phyloP scores from a whole-genome alignment of 345 rosid species.

The Luvunga scandens region DNA sequence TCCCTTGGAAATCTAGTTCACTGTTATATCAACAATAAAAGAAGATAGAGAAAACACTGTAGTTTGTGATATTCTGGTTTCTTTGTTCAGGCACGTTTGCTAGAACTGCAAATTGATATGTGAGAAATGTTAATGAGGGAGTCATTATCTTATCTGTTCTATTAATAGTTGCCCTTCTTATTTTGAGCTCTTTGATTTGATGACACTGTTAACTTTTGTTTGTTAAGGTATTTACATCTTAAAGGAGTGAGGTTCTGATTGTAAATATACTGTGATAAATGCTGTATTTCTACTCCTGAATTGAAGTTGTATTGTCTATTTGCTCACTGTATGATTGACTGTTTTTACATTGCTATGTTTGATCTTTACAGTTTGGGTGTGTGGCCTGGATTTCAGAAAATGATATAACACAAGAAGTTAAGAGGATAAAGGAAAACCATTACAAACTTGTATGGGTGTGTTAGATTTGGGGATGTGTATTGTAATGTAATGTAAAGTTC shows the following conservation, averaged over 20 bases:
- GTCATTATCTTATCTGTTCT: neutral
- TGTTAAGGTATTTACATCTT: neutral
- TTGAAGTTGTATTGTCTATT: neutral
- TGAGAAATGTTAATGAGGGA: neutral
- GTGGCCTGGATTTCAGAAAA: neutral
- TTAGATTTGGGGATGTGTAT: neutral
- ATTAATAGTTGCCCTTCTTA: neutral
- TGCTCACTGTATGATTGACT: neutral
- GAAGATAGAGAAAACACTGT: neutral
- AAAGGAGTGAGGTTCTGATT: neutral
- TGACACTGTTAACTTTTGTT: neutral
- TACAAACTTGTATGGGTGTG: neutral
- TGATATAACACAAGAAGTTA: neutral
- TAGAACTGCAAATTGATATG: neutral
- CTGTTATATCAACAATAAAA: neutral
- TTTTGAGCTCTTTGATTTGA: neutral
- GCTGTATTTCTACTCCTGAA: neutral
- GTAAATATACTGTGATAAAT: neutral
- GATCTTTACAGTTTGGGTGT: neutral
- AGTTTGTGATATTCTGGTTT: neutral
- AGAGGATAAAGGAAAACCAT: neutral
- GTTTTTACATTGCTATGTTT: neutral
- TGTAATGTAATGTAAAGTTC: neutral
- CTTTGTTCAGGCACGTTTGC: neutral
- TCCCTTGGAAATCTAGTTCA: neutral